Evolutionary conservation across 345 rosid species (phyloP), one percentile per base, ranked within the genome.

Genomic region (Acer campestre): DNA sequence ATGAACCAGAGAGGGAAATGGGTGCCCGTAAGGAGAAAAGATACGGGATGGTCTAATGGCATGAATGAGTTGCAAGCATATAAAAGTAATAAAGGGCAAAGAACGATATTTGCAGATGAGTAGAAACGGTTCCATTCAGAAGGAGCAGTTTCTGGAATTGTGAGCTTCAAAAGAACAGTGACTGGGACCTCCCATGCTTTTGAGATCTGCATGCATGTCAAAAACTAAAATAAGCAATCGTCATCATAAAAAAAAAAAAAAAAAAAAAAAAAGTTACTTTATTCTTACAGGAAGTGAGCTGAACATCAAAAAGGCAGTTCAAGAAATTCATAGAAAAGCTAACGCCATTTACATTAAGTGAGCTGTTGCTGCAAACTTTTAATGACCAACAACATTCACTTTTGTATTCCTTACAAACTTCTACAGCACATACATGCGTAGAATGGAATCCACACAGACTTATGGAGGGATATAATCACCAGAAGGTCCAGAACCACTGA

Each of bases 1-100:
- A 94, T 56, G 53, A 88, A 75, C 99, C 99, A 94, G 40, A 94
- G 97, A 9, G 97, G 99, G 76, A 92, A 81, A 81, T 84, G 94
- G 22, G 81, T 82, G 81, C 85, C 85, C n/a, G 98, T 80, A 59
- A 94, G 82, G 75, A 92, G 95, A 90, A 94, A 96, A 29, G 81
- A 84, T 20, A 94, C 82, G 18, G 97, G 97, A 79, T 96, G 97
- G 82, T 88, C 87, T 40, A 94, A 80, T 68, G 97, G 94, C 80
- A 94, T 79, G 80, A 89, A 91, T 16, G 98, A 92, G 77, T 88
- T 92, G 87, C 97, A 91, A 78, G 90, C 70, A 76, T 92, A 94
- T 67, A 96, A 61, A 58, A 96, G 88, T n/a, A 91, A 84, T 42
- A 96, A 84, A 55, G 98, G 99, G 86, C 98, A 93, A 82, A 89